Percentiles rank a stretch among this genome's conserved stretches.
phyloP scores from a whole-genome alignment of 768 basidiomycete species.

The Phylloporus sp. region DNA sequence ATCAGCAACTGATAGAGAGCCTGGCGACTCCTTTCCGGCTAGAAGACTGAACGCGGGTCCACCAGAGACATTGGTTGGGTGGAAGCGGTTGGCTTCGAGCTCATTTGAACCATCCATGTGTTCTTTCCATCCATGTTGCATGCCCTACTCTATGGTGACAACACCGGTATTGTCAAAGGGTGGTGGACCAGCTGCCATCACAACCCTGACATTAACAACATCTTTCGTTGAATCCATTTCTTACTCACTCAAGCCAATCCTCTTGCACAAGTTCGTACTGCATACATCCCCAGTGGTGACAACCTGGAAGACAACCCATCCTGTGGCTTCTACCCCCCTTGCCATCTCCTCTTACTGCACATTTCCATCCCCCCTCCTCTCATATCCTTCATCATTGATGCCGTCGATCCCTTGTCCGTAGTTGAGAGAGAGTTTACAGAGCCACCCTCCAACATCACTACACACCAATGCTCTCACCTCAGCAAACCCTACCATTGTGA shows the following conservation, averaged over 20 bases:
- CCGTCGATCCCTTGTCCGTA: neutral
- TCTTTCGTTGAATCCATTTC: neutral
- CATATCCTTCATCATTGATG: neutral
- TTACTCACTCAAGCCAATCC: neutral
- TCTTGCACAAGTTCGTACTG: neutral
- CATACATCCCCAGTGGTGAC: neutral
- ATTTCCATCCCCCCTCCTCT: neutral
- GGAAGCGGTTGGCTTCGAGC: neutral
- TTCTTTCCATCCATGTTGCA: neutral
- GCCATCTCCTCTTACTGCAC: neutral
- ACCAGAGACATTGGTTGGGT: neutral
- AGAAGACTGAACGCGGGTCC: fast-evolving
- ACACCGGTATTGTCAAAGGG: neutral
- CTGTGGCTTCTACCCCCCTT: neutral
- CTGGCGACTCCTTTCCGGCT: neutral
- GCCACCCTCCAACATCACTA: too few relatives aligned
- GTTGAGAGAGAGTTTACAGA: too few relatives aligned
- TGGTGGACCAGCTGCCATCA: neutral
- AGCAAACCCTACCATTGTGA: too few relatives aligned
- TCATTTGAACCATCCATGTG: neutral
- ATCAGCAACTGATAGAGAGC: neutral
- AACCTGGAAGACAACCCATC: neutral
- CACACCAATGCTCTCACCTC: too few relatives aligned
- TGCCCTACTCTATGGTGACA: neutral
- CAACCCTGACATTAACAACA: neutral